Percentiles rank a stretch among this genome's conserved stretches.
Evolutionary conservation across 1,284 basidiomycete species (phyloP).

Genomic region (Volvariella volvacea): DNA sequence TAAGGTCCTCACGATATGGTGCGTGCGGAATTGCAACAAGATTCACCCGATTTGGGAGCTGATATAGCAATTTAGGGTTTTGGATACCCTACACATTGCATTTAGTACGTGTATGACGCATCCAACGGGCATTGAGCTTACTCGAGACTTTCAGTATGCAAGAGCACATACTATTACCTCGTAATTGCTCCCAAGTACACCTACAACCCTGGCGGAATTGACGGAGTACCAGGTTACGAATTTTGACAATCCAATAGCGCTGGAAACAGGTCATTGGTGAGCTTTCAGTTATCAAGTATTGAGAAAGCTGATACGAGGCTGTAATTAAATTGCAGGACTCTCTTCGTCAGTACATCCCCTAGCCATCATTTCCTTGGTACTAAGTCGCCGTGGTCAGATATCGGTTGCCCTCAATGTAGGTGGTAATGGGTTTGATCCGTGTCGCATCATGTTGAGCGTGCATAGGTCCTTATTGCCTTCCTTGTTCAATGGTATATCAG

Average conservation of each 20-base stretch:
- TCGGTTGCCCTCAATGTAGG: not conserved
- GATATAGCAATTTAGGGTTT: slow-evolving; percentile 13
- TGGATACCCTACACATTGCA: slow-evolving; percentile 23
- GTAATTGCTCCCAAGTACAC: too few relatives aligned
- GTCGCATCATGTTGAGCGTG: too few relatives aligned
- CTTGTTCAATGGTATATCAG: slow-evolving; percentile 30
- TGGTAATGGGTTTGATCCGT: not conserved
- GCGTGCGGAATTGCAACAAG: not conserved
- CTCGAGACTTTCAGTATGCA: slow-evolving; percentile 24
- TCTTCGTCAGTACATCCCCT: slow-evolving; percentile 20
- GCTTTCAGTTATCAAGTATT: too few relatives aligned
- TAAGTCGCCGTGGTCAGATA: not conserved
- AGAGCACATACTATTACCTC: slow-evolving; percentile 29
- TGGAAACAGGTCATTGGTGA: slow-evolving; percentile 24
- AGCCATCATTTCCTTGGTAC: not conserved
- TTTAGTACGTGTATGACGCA: slow-evolving; percentile 15
- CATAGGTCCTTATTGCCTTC: slow-evolving; percentile 25
- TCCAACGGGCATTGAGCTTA: too few relatives aligned
- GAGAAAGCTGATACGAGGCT: slow-evolving; percentile 1
- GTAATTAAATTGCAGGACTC: slow-evolving; percentile 18
- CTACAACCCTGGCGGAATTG: too few relatives aligned
- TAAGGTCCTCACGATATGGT: too few relatives aligned
- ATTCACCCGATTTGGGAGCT: not conserved
- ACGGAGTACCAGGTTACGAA: slow-evolving; percentile 30
- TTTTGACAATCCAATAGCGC: slow-evolving; percentile 22